A percentile compares a stretch with the other conserved stretches of the same genome.
Evolutionary conservation across 2,329 filamentous ascomycete genomes (phyloP).

Genomic region (Hirsutella rhossiliensis): DNA sequence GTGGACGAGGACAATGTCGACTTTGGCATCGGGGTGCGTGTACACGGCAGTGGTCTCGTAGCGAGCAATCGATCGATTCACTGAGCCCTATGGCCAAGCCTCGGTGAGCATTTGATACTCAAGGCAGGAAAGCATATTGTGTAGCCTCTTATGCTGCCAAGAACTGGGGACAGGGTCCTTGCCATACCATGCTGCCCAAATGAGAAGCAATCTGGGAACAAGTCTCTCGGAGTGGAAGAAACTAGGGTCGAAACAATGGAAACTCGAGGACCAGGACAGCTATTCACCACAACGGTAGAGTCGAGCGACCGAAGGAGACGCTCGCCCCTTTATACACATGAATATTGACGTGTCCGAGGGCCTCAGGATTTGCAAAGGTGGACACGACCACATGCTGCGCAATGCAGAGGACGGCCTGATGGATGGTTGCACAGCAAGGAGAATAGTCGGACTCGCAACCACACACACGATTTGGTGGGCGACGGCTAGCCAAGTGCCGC

Average conservation of each 20-base stretch:
- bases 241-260: too few species aligned
- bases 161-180: too few species aligned
- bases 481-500: background rate
- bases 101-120: background rate
- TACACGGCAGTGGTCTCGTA: slow-evolving; percentile 49
- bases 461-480: background rate
- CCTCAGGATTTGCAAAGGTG: background rate
- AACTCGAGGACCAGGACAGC: too few species aligned
- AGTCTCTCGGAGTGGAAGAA: too few species aligned
- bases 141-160: too few species aligned
- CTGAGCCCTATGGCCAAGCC: slow-evolving; percentile 22
- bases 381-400: background rate
- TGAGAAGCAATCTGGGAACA: too few species aligned
- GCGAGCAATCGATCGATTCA: slow-evolving; percentile 22
- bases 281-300: background rate
- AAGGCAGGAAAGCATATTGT: too few species aligned
- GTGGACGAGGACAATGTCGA: slow-evolving; percentile 59
- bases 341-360: background rate
- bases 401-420: background rate
- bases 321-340: background rate
- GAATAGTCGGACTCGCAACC: slow-evolving; percentile 2
- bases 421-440: slow-evolving; percentile 3
- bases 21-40: slow-evolving; percentile 44
- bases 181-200: too few species aligned
- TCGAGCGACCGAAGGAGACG: background rate